Evolutionary conservation across 345 rosid species (phyloP).

Genomic region (Rhodamnia rubescens): DNA sequence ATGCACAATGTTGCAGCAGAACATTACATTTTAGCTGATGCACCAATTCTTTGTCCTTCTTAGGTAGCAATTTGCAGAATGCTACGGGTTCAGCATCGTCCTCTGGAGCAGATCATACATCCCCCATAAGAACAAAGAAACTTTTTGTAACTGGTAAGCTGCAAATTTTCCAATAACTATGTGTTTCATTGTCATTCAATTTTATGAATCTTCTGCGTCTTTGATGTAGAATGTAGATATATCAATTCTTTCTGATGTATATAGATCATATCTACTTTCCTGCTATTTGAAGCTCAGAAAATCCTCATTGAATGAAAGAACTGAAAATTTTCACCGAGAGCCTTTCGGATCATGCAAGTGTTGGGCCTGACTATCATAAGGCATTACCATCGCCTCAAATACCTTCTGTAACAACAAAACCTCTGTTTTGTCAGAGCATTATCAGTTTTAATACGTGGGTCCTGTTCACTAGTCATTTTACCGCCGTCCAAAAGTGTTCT

Average conservation of each 20-base stretch:
- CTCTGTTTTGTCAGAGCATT: background rate
- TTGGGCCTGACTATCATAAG: background rate
- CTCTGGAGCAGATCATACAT: constrained; percentile 18
- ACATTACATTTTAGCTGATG: background rate
- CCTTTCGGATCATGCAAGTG: background rate
- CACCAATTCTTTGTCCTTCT: background rate
- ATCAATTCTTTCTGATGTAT: background rate
- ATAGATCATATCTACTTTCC: background rate
- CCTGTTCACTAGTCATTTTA: background rate
- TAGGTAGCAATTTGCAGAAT: constrained; percentile 23
- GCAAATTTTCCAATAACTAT: background rate
- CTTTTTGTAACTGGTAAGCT: constrained; percentile 83
- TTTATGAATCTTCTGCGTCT: background rate
- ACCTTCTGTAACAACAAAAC: background rate
- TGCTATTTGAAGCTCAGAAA: background rate
- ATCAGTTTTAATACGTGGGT: background rate
- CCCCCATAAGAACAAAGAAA: constrained; percentile 55
- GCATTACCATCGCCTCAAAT: background rate
- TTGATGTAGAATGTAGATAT: background rate
- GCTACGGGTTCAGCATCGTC: constrained; percentile 7
- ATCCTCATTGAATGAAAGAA: background rate
- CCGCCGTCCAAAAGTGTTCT: background rate
- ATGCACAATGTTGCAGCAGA: background rate
- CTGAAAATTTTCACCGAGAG: background rate
- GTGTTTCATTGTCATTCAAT: background rate